A percentile compares a stretch with the other conserved stretches of the same genome.
These are phyloP conservation scores for Hortiboletus campestris DNA, from an alignment of 768 basidiomycete species.

Conservation along the genomic window DNA sequence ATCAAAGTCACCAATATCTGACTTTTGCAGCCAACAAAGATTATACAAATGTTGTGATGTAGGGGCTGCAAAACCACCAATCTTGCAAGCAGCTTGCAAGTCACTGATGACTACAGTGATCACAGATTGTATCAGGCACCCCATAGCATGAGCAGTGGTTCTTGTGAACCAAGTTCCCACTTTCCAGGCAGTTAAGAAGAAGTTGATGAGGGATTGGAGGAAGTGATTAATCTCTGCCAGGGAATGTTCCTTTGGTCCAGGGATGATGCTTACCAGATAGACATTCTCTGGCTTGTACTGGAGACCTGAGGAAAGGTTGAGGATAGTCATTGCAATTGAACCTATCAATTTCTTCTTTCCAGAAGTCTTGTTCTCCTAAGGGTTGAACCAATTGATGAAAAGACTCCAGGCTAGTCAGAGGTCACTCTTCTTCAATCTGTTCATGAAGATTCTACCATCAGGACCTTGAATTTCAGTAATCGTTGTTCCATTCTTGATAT, in stretches of 20 bases:
- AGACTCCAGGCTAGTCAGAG: constrained; percentile 22
- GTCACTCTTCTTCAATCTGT: constrained; percentile 1
- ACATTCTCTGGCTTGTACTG: constrained; percentile 32
- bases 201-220: constrained; percentile 32
- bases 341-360: constrained; percentile 12
- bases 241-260: constrained; percentile 34
- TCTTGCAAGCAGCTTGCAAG: background rate
- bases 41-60: background rate
- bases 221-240: constrained; percentile 29
- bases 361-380: constrained; percentile 19
- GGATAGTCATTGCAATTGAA: constrained; percentile 12
- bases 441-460: background rate
- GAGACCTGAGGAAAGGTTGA: constrained; percentile 23
- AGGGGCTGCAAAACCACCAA: background rate
- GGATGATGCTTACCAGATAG: constrained; percentile 36
- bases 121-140: background rate
- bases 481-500: background rate
- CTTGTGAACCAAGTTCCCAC: constrained; percentile 27
- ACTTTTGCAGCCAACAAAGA: background rate
- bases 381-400: constrained; percentile 32
- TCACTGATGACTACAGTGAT: background rate
- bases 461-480: background rate
- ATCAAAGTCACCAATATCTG: constrained; percentile 23
- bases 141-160: constrained; percentile 11
- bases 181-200: constrained; percentile 33